Conservation (phyloP, 2,329 filamentous ascomycete species). For the Fusarium sp. region DNA sequence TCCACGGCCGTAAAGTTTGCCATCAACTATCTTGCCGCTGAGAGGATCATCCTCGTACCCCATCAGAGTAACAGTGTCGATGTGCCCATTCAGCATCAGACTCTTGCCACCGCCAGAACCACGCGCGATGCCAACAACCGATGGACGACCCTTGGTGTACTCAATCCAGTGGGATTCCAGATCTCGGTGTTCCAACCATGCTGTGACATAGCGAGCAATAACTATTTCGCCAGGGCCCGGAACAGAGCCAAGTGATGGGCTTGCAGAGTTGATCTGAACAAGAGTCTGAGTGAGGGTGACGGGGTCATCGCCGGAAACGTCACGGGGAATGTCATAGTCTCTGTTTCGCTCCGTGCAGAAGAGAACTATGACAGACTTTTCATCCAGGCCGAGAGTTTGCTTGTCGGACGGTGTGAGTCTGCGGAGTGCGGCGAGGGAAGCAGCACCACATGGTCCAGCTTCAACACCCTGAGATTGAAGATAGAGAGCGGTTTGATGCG, state of each 20-base stretch:
- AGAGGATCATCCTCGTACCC: conserved; percentile 62
- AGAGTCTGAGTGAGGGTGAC: conserved; percentile 58
- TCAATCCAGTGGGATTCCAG: conserved; percentile 65
- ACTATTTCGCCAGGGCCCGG: conserved; percentile 60
- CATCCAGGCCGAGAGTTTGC: conserved; percentile 52
- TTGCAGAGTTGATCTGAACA: conserved; percentile 63
- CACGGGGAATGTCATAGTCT: conserved; percentile 60
- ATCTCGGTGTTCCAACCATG: conserved; percentile 64
- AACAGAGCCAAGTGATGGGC: conserved; percentile 55
- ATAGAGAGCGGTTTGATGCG: conserved; percentile 68
- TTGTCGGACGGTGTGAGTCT: conserved; percentile 56
- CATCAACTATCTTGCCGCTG: conserved; percentile 55
- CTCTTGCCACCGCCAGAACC: conserved; percentile 61
- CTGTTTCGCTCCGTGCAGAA: conserved; percentile 72
- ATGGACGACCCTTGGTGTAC: conserved; percentile 59
- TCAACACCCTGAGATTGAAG: conserved; percentile 61
- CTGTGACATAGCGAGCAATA: conserved; percentile 60
- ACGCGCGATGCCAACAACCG: conserved; percentile 60
- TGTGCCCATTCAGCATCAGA: conserved; percentile 66
- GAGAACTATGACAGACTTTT: conserved; percentile 71
- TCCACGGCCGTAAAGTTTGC: conserved; percentile 59
- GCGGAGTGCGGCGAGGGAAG: conserved; percentile 67
- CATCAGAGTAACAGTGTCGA: conserved; percentile 63
- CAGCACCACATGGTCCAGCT: conserved; percentile 73
- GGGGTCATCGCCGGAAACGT: conserved; percentile 57